phyloP scores from a whole-genome alignment of 2,329 filamentous ascomycete species.

The Alternaria triticimaculans region DNA sequence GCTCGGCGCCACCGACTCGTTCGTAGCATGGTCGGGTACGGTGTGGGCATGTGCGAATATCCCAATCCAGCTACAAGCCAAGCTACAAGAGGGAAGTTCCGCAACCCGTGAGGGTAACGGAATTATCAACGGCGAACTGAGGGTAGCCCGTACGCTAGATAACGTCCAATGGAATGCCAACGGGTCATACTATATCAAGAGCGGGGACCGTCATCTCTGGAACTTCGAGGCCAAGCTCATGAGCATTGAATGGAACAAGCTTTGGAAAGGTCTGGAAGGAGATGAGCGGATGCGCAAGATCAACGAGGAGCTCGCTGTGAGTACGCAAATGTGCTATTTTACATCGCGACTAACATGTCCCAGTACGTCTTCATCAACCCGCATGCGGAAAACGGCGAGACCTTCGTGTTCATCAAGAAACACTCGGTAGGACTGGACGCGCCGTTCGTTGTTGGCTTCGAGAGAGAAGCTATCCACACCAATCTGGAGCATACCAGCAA shows the following conservation, averaged over 20 bases:
- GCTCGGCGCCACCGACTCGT: conserved; percentile 32
- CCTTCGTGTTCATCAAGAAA: conserved; percentile 37
- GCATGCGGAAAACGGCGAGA: conserved; percentile 25
- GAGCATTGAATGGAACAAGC: conserved; percentile 19
- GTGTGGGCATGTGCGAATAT: conserved; percentile 27
- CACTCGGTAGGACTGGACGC: conserved; percentile 14
- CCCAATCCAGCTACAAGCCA: conserved; percentile 10
- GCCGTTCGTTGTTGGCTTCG: conserved; percentile 27
- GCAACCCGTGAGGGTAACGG: not conserved
- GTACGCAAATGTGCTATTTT: not conserved
- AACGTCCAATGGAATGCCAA: conserved; percentile 29
- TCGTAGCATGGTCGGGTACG: conserved; percentile 27
- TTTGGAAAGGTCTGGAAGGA: conserved; percentile 20
- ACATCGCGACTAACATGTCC: conserved; percentile 11
- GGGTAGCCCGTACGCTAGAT: not conserved
- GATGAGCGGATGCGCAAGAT: not conserved
- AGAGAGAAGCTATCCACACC: conserved; percentile 17
- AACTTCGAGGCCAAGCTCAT: conserved; percentile 16
- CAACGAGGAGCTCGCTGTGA: conserved; percentile 28
- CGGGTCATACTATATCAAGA: conserved; percentile 30
- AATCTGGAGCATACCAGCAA: conserved; percentile 4
- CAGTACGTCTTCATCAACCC: conserved; percentile 33
- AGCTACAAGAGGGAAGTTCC: conserved; percentile 15
- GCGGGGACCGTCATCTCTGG: conserved; percentile 8
- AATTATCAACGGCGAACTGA: conserved; percentile 19